Percentiles rank a stretch among this genome's conserved stretches.
Evolutionary conservation across 2,329 filamentous ascomycete species (phyloP).

Genomic region (Pochonia chlamydosporia): DNA sequence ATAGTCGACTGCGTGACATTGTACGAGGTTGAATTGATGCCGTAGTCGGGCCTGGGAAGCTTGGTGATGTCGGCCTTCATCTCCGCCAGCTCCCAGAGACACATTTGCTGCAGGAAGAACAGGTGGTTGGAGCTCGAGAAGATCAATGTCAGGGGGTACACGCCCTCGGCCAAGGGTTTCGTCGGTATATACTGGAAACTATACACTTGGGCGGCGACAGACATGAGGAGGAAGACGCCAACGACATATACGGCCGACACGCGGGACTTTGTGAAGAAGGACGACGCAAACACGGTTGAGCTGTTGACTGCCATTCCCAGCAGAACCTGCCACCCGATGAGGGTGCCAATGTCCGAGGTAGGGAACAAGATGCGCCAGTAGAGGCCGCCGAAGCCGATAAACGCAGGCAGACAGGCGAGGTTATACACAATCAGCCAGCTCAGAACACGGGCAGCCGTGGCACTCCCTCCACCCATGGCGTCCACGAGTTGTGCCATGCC

Average conservation of each 20-base stretch:
- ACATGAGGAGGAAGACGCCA: slow-evolving; percentile 21
- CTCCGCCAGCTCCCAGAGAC: slow-evolving; percentile 13
- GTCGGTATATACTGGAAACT: slow-evolving; percentile 10
- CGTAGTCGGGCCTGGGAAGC: slow-evolving; percentile 7
- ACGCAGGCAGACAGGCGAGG: slow-evolving; percentile 28
- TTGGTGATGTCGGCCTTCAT: slow-evolving; percentile 5
- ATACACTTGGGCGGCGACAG: slow-evolving; percentile 14
- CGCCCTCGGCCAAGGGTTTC: background rate
- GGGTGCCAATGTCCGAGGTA: slow-evolving; percentile 20
- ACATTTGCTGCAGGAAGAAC: slow-evolving; percentile 19
- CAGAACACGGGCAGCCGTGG: slow-evolving; percentile 17
- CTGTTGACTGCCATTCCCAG: slow-evolving; percentile 52
- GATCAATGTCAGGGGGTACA: slow-evolving; percentile 10
- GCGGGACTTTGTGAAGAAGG: slow-evolving; percentile 29
- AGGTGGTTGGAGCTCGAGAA: slow-evolving; percentile 19
- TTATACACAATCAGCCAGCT: slow-evolving; percentile 21
- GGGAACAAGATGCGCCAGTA: slow-evolving; percentile 24
- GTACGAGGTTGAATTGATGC: slow-evolving; percentile 13
- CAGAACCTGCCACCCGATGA: slow-evolving; percentile 41
- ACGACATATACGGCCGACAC: slow-evolving; percentile 26
- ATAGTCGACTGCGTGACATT: slow-evolving; percentile 21
- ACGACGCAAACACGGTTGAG: slow-evolving; percentile 50
- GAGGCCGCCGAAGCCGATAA: slow-evolving; percentile 31
- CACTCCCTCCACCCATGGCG: slow-evolving; percentile 37
- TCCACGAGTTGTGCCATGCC: slow-evolving; percentile 27